Base-by-base conservation (phyloP, 169 alveolate species). In the Eimeria praecox region DNA sequence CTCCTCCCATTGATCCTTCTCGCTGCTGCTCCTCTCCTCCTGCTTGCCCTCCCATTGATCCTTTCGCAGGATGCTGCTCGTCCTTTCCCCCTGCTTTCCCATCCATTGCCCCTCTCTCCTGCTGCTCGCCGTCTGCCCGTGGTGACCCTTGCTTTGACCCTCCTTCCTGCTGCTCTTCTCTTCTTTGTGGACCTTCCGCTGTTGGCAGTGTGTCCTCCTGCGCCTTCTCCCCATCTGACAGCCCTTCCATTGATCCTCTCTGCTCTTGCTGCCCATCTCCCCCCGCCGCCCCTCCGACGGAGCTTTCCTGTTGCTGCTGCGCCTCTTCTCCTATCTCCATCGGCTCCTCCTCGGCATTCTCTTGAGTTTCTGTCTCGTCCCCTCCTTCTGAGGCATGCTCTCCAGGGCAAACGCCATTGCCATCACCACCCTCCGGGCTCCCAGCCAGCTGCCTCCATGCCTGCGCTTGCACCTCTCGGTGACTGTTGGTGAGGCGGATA, bases 371-470 rank as follows among this genome's bases (percentile, higher is more conserved):
- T 12, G 1, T 22, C 6, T 14, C 20, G 3, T 33, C 44, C 3
- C 22, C 20, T 66, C 27, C n/a, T 22, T 6, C 38, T 9, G 8
- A 27, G 75, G 35, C 75, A 49, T 5, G 75, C 75, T 3, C n/a
- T 2, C 49, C 33, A 71, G 49, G 2, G 82, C 82, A 71, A 0
- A n/a, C 12, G 52, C 30, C 40, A 16, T 71, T 49, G 52, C 3
- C 18, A 24, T 16, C 75, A 66, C 44, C 78, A 66, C 22, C 49
- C 38, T 18, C 82, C 82, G 33, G n/a, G 49, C 30, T 14, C 49
- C 52, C 46, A 33, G 88, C 88, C 38, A 77, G 42, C 64, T 30
- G 56, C 64, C 62, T 24, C 88, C 88, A 27, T n/a, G 38, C 38
- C 14, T 16, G 27, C 12, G 5, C 10, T 24, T n/a, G 66, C 18